Conservation (phyloP, 371 early-diverging fungal genomes). For the Batrachochytrium dendrobatidis region DNA sequence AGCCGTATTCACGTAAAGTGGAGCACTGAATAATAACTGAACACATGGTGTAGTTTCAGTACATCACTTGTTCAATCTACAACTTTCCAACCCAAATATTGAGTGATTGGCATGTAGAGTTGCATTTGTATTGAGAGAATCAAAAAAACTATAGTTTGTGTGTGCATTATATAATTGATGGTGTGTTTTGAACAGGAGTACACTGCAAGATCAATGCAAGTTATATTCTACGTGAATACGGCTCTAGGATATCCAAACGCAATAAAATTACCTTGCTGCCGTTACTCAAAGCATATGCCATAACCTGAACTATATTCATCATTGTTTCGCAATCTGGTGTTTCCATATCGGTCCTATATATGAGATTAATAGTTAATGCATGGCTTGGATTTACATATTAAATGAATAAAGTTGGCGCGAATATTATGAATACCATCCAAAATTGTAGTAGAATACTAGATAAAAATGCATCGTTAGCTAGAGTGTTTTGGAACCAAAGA, state of each 20-base stretch:
- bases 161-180: too few species aligned
- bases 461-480: background rate
- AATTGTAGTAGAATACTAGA: constrained; percentile 35
- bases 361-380: background rate
- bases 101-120: too few species aligned
- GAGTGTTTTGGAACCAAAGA: too few species aligned
- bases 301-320: constrained; percentile 35
- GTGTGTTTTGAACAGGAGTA: too few species aligned
- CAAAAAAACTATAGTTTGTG: background rate
- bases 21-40: too few species aligned
- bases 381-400: background rate
- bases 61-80: background rate
- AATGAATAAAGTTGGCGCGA: background rate
- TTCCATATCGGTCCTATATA: constrained; percentile 30
- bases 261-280: constrained; percentile 31
- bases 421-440: constrained; percentile 29
- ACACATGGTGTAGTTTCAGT: background rate
- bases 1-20: too few species aligned
- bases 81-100: too few species aligned
- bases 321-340: constrained; percentile 31
- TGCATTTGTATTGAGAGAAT: background rate
- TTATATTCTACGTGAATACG: background rate
- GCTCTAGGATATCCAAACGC: background rate
- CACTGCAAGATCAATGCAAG: background rate
- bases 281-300: constrained; percentile 23